Evolutionary conservation across 2,329 filamentous ascomycete species (phyloP).

Genomic region (Colletotrichum magnum): DNA sequence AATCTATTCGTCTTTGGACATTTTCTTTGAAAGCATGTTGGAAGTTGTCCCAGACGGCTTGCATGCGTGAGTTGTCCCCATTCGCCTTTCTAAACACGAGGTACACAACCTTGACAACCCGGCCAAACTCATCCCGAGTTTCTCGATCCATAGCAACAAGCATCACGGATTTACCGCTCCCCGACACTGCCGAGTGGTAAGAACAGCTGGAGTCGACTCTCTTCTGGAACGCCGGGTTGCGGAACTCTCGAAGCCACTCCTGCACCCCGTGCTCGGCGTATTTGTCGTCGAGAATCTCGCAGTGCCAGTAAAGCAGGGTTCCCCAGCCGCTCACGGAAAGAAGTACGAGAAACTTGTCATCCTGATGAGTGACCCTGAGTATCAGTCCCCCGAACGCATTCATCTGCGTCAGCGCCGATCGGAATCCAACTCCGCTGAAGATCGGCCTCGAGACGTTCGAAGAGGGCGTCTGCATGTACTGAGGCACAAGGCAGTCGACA

Average conservation of each 20-base stretch:
- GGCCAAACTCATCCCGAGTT: constrained; percentile 39
- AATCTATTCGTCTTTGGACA: too few relatives aligned
- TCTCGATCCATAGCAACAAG: constrained; percentile 21
- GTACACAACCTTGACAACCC: constrained; percentile 3
- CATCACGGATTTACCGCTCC: background rate
- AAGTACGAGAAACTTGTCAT: constrained; percentile 9
- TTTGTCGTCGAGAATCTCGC: constrained; percentile 11
- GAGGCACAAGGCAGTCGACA: constrained; percentile 32
- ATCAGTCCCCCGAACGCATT: constrained; percentile 17
- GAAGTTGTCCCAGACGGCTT: background rate
- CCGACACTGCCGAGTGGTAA: background rate
- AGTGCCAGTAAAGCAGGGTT: background rate
- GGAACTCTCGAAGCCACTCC: constrained; percentile 19
- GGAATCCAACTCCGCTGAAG: constrained; percentile 32
- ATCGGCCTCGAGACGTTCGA: constrained; percentile 27
- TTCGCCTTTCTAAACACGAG: background rate
- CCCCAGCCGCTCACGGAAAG: constrained; percentile 4
- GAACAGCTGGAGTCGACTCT: background rate
- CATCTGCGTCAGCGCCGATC: constrained; percentile 2
- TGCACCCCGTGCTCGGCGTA: background rate
- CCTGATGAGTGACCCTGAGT: constrained; percentile 12
- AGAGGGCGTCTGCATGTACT: constrained; percentile 30
- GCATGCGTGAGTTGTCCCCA: background rate
- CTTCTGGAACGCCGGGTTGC: background rate
- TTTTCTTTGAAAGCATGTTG: background rate